These are phyloP conservation scores for Fallopia convolvulus DNA, from an alignment of 148 eudicot genomes.

Conservation along the genomic window DNA sequence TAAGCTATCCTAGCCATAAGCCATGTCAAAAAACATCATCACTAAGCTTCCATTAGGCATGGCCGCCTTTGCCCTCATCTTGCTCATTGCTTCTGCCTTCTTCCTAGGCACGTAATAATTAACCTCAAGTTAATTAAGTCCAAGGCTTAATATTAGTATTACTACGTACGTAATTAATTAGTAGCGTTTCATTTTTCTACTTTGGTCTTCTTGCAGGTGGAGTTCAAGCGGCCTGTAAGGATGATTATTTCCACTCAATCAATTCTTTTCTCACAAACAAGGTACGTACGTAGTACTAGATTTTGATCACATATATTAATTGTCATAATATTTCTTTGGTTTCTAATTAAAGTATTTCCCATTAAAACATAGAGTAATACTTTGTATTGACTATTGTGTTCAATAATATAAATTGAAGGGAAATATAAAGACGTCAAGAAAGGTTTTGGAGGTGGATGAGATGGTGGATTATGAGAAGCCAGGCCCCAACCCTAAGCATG, in stretches of 20 bases:
- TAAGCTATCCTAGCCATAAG: neutral
- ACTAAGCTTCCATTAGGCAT: neutral
- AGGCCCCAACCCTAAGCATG: slow-evolving; percentile 15
- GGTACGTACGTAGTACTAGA: too few species aligned
- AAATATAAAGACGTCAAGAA: slow-evolving; percentile 7
- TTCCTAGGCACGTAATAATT: neutral
- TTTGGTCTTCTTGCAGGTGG: neutral
- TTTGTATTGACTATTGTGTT: neutral
- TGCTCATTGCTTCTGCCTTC: neutral
- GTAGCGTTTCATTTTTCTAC: too few species aligned
- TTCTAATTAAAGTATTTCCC: neutral
- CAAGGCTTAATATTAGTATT: too few species aligned
- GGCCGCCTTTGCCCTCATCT: neutral
- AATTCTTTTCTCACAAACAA: neutral
- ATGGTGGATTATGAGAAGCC: slow-evolving; percentile 13
- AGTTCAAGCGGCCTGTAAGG: neutral
- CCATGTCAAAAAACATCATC: neutral
- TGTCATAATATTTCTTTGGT: neutral
- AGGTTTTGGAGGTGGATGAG: slow-evolving; percentile 8
- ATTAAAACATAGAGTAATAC: too few species aligned
- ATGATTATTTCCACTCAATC: neutral
- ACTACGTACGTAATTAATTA: too few species aligned
- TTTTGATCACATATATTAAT: neutral
- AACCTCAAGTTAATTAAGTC: neutral
- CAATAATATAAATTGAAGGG: neutral